A percentile compares a stretch with the other conserved stretches of the same genome.
phyloP scores from a whole-genome alignment of 768 basidiomycete genomes.

The Floccularia luteovirens region DNA sequence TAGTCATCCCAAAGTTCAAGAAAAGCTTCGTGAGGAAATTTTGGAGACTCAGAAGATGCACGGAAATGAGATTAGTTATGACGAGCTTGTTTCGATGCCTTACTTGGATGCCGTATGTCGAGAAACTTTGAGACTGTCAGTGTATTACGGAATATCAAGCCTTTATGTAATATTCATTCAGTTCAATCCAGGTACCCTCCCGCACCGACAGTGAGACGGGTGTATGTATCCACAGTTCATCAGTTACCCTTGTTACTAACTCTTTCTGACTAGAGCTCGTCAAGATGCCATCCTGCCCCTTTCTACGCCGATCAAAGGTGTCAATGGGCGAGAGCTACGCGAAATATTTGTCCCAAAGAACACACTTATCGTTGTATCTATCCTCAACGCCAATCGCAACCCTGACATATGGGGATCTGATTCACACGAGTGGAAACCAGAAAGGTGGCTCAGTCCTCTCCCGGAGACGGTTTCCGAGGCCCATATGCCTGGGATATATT shows the following conservation, averaged over 20 bases:
- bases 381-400: constrained; percentile 22
- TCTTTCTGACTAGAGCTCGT: constrained; percentile 11
- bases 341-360: constrained; percentile 18
- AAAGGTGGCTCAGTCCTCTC: constrained; percentile 30
- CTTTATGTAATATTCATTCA: neutral
- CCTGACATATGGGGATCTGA: constrained; percentile 33
- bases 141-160: neutral
- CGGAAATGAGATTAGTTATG: constrained; percentile 23
- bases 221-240: constrained; percentile 10
- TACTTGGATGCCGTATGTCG: constrained; percentile 32
- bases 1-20: constrained; percentile 26
- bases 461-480: constrained; percentile 21
- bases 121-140: constrained; percentile 30
- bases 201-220: constrained; percentile 12
- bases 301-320: constrained; percentile 18
- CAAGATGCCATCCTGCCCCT: constrained; percentile 27
- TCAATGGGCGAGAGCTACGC: constrained; percentile 15
- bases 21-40: constrained; percentile 26
- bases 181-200: constrained; percentile 15
- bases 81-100: constrained; percentile 25
- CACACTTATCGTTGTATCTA: constrained; percentile 17
- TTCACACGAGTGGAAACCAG: constrained; percentile 35
- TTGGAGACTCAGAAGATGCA: constrained; percentile 14
- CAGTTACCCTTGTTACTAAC: neutral
- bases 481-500: constrained; percentile 24